phyloP scores from a whole-genome alignment of 352 stramenopile species.

The Pythium dissotocum region DNA sequence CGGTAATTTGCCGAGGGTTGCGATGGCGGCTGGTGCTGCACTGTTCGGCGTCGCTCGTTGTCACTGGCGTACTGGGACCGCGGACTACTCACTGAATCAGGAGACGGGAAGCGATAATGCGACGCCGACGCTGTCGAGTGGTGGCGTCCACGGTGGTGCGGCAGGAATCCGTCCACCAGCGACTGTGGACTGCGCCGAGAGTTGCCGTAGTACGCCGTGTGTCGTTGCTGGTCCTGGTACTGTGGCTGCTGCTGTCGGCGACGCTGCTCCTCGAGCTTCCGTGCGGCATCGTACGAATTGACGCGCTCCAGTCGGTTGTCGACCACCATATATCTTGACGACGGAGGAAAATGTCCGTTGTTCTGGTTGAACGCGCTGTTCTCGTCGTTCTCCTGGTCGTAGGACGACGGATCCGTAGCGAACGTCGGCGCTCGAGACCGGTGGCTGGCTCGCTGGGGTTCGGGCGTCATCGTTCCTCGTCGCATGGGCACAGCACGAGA shows the following conservation, averaged over 20 bases:
- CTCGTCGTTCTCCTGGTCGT: constrained; percentile 1
- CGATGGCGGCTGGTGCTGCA: constrained; percentile 1
- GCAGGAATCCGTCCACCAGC: constrained; percentile 30
- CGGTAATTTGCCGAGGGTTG: not conserved
- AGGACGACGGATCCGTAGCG: constrained; percentile 1
- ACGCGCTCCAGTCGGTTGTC: constrained; percentile 23
- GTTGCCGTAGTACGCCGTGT: constrained; percentile 11
- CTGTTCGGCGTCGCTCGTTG: constrained; percentile 6
- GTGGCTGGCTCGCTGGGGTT: not conserved
- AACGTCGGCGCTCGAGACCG: constrained; percentile 16
- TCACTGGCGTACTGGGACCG: constrained; percentile 11
- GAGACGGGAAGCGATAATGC: constrained; percentile 30
- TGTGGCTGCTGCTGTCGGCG: constrained; percentile 12
- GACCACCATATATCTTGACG: constrained; percentile 25
- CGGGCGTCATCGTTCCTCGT: not conserved
- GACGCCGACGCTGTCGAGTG: constrained; percentile 20
- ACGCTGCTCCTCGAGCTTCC: constrained; percentile 25
- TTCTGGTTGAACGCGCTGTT: not conserved
- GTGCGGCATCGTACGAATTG: constrained; percentile 24
- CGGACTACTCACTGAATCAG: constrained; percentile 27
- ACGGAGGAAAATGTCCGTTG: constrained; percentile 23
- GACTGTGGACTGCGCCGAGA: constrained; percentile 27
- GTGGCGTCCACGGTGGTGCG: constrained; percentile 23
- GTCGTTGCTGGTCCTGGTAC: constrained; percentile 9
- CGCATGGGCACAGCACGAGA: constrained; percentile 1